These are phyloP conservation scores for Pyropia yezoensis DNA, from an alignment of 23 red algal genomes.

Conservation along the genomic window DNA sequence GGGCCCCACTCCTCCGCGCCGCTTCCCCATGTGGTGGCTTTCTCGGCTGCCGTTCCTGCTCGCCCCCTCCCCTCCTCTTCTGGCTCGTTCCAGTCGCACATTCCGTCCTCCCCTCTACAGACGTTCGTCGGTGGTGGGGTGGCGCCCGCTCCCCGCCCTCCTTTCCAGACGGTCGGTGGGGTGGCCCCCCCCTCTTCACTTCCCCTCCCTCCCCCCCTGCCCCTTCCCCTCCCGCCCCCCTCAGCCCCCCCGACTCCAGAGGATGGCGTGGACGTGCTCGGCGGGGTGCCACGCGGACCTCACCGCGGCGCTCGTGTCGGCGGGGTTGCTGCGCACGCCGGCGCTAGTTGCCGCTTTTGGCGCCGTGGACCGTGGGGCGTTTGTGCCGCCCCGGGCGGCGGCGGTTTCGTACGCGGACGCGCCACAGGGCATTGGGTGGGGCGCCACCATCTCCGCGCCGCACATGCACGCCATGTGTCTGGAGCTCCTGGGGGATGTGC, in stretches of 20 bases:
- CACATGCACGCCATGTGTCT: conserved; percentile 91
- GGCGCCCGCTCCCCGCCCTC: too few species aligned
- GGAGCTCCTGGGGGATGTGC: conserved; percentile 32
- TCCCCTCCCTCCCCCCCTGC: background rate
- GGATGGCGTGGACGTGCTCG: conserved; percentile 78
- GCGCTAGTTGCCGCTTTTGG: conserved; percentile 46
- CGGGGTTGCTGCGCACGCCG: conserved; percentile 25
- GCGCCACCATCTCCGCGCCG: conserved; percentile 80
- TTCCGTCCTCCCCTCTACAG: too few species aligned
- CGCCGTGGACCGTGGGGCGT: conserved; percentile 53
- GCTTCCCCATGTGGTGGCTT: too few species aligned
- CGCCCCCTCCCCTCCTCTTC: too few species aligned
- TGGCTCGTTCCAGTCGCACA: too few species aligned
- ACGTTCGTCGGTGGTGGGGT: too few species aligned
- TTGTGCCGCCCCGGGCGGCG: conserved; percentile 15
- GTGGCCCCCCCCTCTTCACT: background rate
- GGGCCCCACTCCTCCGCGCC: too few species aligned
- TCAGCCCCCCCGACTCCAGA: background rate
- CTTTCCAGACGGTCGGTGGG: too few species aligned
- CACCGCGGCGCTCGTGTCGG: conserved; percentile 37
- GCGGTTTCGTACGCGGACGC: conserved; percentile 50
- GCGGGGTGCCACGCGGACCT: conserved; percentile 53
- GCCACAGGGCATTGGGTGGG: conserved; percentile 59
- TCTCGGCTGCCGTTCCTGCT: too few species aligned
- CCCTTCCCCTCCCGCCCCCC: background rate